A percentile compares a stretch with the other conserved stretches of the same genome.
These are phyloP conservation scores for Psilocybe azurescens DNA, from an alignment of 768 basidiomycete species.

Conservation along the genomic window DNA sequence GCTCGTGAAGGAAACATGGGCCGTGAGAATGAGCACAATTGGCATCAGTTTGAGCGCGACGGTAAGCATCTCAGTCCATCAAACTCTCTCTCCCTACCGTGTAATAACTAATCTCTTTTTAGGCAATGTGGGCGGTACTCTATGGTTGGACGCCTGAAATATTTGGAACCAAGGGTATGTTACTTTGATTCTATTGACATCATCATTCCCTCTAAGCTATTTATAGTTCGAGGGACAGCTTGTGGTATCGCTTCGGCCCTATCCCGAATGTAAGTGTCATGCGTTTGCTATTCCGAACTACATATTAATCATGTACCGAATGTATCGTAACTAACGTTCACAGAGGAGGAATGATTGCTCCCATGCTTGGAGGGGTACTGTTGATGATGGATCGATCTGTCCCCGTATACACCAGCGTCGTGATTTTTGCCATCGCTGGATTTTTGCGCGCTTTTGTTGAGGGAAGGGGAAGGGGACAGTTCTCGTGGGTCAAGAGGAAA, in stretches of 20 bases:
- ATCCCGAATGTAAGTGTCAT: slow-evolving; percentile 71
- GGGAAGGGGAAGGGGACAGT: slow-evolving; percentile 52
- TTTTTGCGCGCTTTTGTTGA: slow-evolving; percentile 64
- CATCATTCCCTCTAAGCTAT: slow-evolving; percentile 3
- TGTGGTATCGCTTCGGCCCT: slow-evolving; percentile 88
- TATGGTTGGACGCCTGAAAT: slow-evolving; percentile 92
- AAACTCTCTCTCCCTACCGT: not conserved
- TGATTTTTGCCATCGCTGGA: slow-evolving; percentile 66
- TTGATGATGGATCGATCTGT: slow-evolving; percentile 70
- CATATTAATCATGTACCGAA: slow-evolving; percentile 1
- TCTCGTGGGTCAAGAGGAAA: slow-evolving; percentile 14
- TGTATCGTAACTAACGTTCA: not conserved
- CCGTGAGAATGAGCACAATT: slow-evolving; percentile 71
- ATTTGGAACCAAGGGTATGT: slow-evolving; percentile 75
- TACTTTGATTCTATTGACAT: not conserved
- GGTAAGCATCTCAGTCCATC: slow-evolving; percentile 36
- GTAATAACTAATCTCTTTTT: slow-evolving; percentile 1
- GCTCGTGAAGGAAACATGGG: slow-evolving; percentile 56
- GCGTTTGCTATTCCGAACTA: not conserved
- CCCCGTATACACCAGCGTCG: slow-evolving; percentile 79
- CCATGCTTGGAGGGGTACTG: slow-evolving; percentile 76
- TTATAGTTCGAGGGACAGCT: slow-evolving; percentile 81
- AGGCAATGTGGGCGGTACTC: slow-evolving; percentile 89
- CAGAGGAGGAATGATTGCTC: slow-evolving; percentile 91
- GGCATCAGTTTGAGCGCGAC: slow-evolving; percentile 82